Percentiles rank a stretch among this genome's conserved stretches.
Evolutionary conservation across 345 rosid genomes (phyloP).

Genomic region (Citrus maxima): DNA sequence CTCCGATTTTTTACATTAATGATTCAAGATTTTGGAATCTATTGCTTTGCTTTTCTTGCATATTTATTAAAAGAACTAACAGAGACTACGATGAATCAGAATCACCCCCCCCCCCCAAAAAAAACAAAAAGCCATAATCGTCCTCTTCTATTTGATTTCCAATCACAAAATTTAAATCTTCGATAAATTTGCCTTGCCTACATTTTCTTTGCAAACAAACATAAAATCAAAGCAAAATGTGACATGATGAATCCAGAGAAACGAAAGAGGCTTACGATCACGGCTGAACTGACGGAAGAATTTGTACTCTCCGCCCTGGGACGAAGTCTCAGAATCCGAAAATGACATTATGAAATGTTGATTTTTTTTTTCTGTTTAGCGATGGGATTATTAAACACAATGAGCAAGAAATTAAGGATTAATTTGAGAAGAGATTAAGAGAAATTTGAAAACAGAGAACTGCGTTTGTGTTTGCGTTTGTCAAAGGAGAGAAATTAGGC

Average conservation of each 20-base stretch:
- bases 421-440: not conserved
- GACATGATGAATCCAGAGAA: not conserved
- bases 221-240: not conserved
- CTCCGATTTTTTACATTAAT: not conserved
- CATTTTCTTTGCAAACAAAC: not conserved
- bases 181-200: not conserved
- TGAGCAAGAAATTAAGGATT: not conserved
- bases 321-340: conserved; percentile 65
- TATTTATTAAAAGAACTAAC: not conserved
- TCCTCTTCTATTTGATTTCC: not conserved
- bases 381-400: not conserved
- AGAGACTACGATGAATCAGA: not conserved
- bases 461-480: not conserved
- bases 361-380: too few species aligned
- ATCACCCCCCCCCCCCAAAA: too few species aligned
- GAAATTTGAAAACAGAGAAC: not conserved
- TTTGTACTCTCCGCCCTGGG: conserved; percentile 52
- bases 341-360: conserved; percentile 42
- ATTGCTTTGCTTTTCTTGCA: not conserved
- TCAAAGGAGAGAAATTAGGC: conserved; percentile 19
- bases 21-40: not conserved
- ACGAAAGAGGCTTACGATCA: conserved; percentile 48
- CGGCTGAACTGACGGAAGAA: conserved; percentile 78
- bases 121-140: not conserved
- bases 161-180: not conserved